Conservation (phyloP, 768 basidiomycete species). For the Leccinellum rugosiceps region DNA sequence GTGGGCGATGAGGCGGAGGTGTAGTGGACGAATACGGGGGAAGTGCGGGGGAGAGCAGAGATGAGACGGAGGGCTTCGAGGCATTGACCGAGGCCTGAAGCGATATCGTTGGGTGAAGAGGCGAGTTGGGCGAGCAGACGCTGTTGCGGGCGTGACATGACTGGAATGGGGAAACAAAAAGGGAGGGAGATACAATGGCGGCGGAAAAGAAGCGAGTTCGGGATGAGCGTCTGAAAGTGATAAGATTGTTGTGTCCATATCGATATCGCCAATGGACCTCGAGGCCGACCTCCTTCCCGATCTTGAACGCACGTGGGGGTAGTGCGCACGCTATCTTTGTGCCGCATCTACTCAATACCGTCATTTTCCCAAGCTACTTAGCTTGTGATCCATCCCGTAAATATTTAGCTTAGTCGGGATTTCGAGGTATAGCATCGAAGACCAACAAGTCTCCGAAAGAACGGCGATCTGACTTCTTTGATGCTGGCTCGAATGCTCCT, state of each 20-base stretch:
- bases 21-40: conserved; percentile 28
- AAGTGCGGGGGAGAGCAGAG: conserved; percentile 27
- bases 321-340: too few species aligned
- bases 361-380: not conserved
- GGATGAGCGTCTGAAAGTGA: conserved; percentile 3
- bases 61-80: conserved; percentile 33
- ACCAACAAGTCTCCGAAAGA: not conserved
- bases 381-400: too few species aligned
- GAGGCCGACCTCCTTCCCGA: not conserved
- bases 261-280: not conserved
- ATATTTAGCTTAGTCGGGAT: not conserved
- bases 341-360: too few species aligned
- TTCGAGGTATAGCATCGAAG: not conserved
- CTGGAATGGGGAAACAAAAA: not conserved
- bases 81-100: conserved; percentile 32
- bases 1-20: conserved; percentile 11
- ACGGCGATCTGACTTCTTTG: not conserved
- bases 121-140: conserved; percentile 30
- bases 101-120: conserved; percentile 32
- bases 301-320: not conserved
- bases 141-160: conserved; percentile 28
- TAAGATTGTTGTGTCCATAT: not conserved
- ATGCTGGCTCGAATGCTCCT: not conserved
- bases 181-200: not conserved
- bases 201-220: conserved; percentile 2